phyloP scores from a whole-genome alignment of 2,329 filamentous ascomycete genomes.

The Ophiostoma tasmaniense region DNA sequence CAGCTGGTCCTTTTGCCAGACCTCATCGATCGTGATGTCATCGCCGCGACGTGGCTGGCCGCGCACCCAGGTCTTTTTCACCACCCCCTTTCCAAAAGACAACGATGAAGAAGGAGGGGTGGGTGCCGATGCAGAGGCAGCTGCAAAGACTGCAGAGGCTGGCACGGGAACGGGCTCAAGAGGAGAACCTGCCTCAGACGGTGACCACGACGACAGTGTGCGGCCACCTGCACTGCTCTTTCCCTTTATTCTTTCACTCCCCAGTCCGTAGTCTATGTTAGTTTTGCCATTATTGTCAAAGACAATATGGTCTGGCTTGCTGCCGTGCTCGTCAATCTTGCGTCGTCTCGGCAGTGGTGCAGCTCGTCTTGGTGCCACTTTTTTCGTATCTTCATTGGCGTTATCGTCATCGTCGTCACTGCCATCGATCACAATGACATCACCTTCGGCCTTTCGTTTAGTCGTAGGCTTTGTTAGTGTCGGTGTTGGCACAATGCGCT shows the following conservation, averaged over 20 bases:
- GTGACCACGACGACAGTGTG: not conserved
- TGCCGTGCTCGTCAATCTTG: conserved; percentile 1
- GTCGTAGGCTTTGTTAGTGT: not conserved
- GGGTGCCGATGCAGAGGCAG: not conserved
- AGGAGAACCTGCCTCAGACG: not conserved
- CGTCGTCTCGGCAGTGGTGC: conserved; percentile 4
- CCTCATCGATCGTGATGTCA: conserved; percentile 82
- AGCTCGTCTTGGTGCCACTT: not conserved
- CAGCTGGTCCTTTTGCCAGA: conserved; percentile 64
- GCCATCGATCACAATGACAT: conserved; percentile 13
- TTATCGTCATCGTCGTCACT: conserved; percentile 4
- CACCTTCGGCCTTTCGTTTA: conserved; percentile 14
- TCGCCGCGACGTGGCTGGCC: conserved; percentile 53
- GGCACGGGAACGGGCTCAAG: not conserved
- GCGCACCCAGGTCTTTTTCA: conserved; percentile 74
- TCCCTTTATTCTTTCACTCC: not conserved
- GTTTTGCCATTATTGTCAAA: not conserved
- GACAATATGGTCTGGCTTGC: not conserved
- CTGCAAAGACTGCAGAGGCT: not conserved
- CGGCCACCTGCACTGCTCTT: not conserved
- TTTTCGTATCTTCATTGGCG: not conserved
- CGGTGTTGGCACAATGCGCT: not conserved
- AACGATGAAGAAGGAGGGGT: conserved; percentile 22
- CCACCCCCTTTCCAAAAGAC: conserved; percentile 48
- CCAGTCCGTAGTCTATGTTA: not conserved